Conservation (phyloP, 2,329 filamentous ascomycete species). For the Hypoxylon sp. region DNA sequence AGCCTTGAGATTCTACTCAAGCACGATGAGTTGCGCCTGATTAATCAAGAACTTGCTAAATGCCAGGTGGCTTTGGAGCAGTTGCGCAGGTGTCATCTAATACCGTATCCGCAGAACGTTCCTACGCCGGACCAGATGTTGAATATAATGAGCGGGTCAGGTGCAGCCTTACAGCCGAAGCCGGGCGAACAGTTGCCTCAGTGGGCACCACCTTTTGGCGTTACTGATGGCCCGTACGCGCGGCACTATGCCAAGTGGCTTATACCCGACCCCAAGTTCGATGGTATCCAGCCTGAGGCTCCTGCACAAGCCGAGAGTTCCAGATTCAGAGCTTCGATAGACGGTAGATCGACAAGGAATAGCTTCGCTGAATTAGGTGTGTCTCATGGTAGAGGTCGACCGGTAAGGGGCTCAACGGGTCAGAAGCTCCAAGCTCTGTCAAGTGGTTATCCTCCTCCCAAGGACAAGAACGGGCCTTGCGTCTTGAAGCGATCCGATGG, state of each 20-base stretch:
- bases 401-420: constrained; percentile 63
- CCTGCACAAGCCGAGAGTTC: constrained; percentile 57
- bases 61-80: constrained; percentile 95
- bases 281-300: constrained; percentile 70
- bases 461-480: constrained; percentile 85
- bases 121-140: constrained; percentile 75
- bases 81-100: constrained; percentile 89
- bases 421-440: constrained; percentile 77
- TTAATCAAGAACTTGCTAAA: constrained; percentile 96
- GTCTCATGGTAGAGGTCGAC: constrained; percentile 63
- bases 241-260: constrained; percentile 97
- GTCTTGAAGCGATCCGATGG: constrained; percentile 88
- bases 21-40: constrained; percentile 92
- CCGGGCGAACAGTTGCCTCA: constrained; percentile 75
- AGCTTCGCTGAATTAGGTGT: constrained; percentile 69
- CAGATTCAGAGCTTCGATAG: constrained; percentile 63
- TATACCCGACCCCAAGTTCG: constrained; percentile 87
- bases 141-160: constrained; percentile 79
- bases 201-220: constrained; percentile 89
- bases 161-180: constrained; percentile 73
- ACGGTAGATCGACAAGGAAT: constrained; percentile 84
- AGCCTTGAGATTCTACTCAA: constrained; percentile 93
- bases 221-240: constrained; percentile 91
- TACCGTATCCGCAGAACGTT: constrained; percentile 84
- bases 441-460: constrained; percentile 77